phyloP scores from a whole-genome alignment of 2,329 filamentous ascomycete species.

The Furcasterigmium sp. region DNA sequence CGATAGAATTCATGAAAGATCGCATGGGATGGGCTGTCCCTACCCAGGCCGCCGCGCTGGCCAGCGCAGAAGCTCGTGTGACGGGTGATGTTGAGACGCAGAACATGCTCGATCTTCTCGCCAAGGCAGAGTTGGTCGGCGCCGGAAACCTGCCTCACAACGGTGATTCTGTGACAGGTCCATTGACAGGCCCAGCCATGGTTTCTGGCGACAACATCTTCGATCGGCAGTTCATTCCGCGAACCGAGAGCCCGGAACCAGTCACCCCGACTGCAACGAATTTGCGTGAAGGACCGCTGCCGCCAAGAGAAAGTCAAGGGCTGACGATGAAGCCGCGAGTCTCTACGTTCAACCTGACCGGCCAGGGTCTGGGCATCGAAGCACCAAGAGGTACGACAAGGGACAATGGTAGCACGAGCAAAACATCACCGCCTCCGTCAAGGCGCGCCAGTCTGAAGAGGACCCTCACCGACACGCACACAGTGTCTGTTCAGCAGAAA shows the following conservation, averaged over 20 bases:
- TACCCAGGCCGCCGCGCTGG: slow-evolving; percentile 67
- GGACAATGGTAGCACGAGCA: slow-evolving; percentile 47
- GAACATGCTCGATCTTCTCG: slow-evolving; percentile 83
- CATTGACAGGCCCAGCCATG: slow-evolving; percentile 75
- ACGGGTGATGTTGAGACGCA: slow-evolving; percentile 83
- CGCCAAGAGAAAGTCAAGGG: slow-evolving; percentile 7
- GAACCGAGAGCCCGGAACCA: slow-evolving; percentile 45
- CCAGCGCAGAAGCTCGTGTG: slow-evolving; percentile 76
- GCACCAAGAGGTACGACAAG: slow-evolving; percentile 40
- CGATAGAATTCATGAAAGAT: slow-evolving; percentile 94
- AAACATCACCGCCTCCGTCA: slow-evolving; percentile 49
- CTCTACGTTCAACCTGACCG: background rate
- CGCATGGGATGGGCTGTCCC: slow-evolving; percentile 70
- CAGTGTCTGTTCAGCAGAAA: slow-evolving; percentile 72
- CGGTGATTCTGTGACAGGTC: slow-evolving; percentile 41
- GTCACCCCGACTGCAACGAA: slow-evolving; percentile 22
- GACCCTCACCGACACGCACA: slow-evolving; percentile 79
- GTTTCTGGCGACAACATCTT: slow-evolving; percentile 75
- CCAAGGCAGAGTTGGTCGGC: slow-evolving; percentile 73
- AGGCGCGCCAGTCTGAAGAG: slow-evolving; percentile 69
- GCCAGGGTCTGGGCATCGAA: background rate
- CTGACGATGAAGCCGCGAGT: background rate
- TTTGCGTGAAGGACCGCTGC: slow-evolving; percentile 6
- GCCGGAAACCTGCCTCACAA: slow-evolving; percentile 54
- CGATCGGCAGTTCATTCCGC: slow-evolving; percentile 69